phyloP scores from a whole-genome alignment of 805 yeast genomes.

The Ogataea thermomethanolica region DNA sequence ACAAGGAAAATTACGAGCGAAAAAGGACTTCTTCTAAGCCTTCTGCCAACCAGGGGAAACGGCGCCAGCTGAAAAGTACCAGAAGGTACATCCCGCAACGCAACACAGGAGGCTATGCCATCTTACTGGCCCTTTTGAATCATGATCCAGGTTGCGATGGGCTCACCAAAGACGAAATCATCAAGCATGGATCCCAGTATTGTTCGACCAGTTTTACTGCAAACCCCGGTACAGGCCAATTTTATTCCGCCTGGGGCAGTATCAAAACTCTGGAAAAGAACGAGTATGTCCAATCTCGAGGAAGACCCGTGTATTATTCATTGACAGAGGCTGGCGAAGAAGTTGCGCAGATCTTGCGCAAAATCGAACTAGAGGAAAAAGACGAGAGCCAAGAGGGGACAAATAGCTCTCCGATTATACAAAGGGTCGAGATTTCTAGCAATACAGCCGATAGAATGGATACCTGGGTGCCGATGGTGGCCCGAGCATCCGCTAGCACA shows the following conservation, averaged over 20 bases:
- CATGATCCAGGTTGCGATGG: constrained; percentile 52
- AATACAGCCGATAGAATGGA: constrained; percentile 2
- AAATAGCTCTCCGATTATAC: constrained; percentile 16
- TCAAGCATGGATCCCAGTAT: constrained; percentile 48
- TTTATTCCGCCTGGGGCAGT: constrained; percentile 74
- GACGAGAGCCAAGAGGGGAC: constrained; percentile 3
- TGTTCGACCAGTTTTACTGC: constrained; percentile 56
- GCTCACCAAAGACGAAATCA: constrained; percentile 57
- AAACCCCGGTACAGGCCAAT: constrained; percentile 59
- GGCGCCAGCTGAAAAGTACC: constrained; percentile 16
- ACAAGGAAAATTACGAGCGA: constrained; percentile 5
- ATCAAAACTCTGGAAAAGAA: constrained; percentile 59
- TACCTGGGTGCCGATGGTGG: constrained; percentile 5
- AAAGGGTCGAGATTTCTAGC: constrained; percentile 2
- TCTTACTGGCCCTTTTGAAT: constrained; percentile 55
- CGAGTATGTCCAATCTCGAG: constrained; percentile 52
- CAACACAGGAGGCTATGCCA: constrained; percentile 83
- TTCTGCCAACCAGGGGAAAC: constrained; percentile 3
- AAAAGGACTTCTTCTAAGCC: constrained; percentile 4
- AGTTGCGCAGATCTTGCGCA: constrained; percentile 55
- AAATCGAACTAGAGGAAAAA: constrained; percentile 36
- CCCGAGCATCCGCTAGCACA: constrained; percentile 1
- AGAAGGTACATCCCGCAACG: constrained; percentile 63
- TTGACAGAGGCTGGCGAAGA: constrained; percentile 68
- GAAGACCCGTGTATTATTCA: constrained; percentile 57